A percentile compares a stretch with the other conserved stretches of the same genome.
Conservation (phyloP, 768 basidiomycete species). For the Pleurotus tuber-regium region DNA sequence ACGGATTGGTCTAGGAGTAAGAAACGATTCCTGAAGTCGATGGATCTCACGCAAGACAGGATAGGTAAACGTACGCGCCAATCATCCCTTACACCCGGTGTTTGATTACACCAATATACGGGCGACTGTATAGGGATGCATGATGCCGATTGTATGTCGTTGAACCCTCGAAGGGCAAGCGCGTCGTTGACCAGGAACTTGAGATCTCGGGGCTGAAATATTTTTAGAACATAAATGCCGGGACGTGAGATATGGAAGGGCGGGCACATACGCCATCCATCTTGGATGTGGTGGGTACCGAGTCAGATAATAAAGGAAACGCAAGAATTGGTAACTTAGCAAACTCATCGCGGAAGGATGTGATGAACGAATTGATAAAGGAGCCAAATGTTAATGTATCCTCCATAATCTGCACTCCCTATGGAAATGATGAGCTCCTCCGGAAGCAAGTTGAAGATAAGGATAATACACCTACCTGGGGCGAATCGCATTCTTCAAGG, state of each 20-base stretch:
- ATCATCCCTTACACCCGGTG: constrained; percentile 13
- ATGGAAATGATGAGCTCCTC: neutral
- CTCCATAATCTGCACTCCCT: constrained; percentile 72
- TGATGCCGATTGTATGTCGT: constrained; percentile 44
- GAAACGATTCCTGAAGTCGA: too few species aligned
- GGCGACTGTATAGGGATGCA: constrained; percentile 50
- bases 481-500: constrained; percentile 72
- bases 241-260: constrained; percentile 18
- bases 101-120: constrained; percentile 32
- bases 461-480: constrained; percentile 50
- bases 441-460: neutral
- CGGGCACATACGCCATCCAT: constrained; percentile 40
- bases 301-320: constrained; percentile 56
- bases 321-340: constrained; percentile 56
- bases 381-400: constrained; percentile 65
- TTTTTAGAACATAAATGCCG: constrained; percentile 13
- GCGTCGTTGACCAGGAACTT: constrained; percentile 60
- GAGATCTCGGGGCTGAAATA: constrained; percentile 30
- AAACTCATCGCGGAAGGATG: constrained; percentile 65
- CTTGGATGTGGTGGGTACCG: constrained; percentile 25
- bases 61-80: constrained; percentile 25
- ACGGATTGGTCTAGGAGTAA: constrained; percentile 29
- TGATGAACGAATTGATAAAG: constrained; percentile 58
- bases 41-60: too few species aligned
- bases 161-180: constrained; percentile 48